These are phyloP conservation scores for Dendrobium nobile DNA, from an alignment of 106 monocot species.

Conservation along the genomic window DNA sequence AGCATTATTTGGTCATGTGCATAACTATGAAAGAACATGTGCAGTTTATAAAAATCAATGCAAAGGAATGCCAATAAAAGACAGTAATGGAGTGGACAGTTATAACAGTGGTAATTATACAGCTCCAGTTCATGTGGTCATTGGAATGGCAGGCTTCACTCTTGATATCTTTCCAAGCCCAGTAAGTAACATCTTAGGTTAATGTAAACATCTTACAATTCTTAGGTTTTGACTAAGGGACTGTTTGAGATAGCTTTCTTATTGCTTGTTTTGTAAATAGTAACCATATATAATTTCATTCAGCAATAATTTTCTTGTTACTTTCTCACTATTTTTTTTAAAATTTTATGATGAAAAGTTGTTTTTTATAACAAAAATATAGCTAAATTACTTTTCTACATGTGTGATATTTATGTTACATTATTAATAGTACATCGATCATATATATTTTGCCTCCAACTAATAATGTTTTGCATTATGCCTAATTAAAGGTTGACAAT, in stretches of 20 bases:
- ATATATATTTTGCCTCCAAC: no score
- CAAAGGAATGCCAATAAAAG: slow-evolving; percentile 50
- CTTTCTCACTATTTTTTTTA: no score
- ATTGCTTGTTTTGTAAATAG: no score
- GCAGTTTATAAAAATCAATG: slow-evolving; percentile 48
- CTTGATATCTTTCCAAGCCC: slow-evolving; percentile 41
- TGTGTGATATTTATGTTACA: no score
- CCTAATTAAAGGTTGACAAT: slow-evolving; percentile 7
- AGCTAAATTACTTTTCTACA: no score
- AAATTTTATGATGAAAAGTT: no score
- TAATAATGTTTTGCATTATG: neutral
- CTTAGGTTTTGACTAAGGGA: neutral
- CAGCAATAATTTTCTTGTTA: no score
- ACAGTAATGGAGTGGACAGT: slow-evolving; percentile 41
- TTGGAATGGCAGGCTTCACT: slow-evolving; percentile 68
- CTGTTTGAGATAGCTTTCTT: no score
- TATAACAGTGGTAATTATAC: slow-evolving; percentile 50
- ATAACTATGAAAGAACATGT: slow-evolving; percentile 81
- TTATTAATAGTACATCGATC: no score
- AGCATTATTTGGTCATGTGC: slow-evolving; percentile 75
- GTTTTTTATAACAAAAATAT: no score
- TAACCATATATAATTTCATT: no score
- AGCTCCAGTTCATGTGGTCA: slow-evolving; percentile 64
- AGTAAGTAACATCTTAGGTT: slow-evolving; percentile 18
- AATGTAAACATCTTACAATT: neutral